Percentiles rank a stretch among this genome's conserved stretches.
Conservation (phyloP, 1,284 basidiomycete genomes). For the Agaricales sp. region DNA sequence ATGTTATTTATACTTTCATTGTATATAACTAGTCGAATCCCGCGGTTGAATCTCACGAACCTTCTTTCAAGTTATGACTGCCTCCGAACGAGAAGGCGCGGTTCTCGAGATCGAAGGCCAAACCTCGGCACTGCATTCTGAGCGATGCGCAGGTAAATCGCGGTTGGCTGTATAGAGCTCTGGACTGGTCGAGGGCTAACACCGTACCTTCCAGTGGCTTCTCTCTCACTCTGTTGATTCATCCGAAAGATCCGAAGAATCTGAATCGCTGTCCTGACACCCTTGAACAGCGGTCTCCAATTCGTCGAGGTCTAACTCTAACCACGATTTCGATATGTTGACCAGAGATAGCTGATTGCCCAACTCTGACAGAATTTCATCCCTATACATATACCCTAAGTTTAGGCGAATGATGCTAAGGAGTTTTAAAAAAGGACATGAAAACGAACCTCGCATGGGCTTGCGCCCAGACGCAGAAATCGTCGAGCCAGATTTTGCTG, state of each 20-base stretch:
- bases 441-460: conserved; percentile 42
- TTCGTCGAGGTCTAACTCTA: conserved; percentile 62
- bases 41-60: too few relatives aligned
- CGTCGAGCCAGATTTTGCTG: conserved; percentile 74
- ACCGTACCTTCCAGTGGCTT: conserved; percentile 1
- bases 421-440: not conserved
- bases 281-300: conserved; percentile 47
- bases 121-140: too few relatives aligned
- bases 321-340: conserved; percentile 36
- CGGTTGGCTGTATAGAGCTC: too few relatives aligned
- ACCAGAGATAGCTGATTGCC: conserved; percentile 29
- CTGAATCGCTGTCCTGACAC: conserved; percentile 26
- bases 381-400: conserved; percentile 28
- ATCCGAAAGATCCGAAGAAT: conserved; percentile 26
- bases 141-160: too few relatives aligned
- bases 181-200: not conserved
- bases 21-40: too few relatives aligned
- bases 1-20: too few relatives aligned
- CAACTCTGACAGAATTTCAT: conserved; percentile 38
- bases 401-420: conserved; percentile 5
- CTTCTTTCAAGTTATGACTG: too few relatives aligned
- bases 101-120: too few relatives aligned
- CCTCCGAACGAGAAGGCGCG: too few relatives aligned
- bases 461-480: conserved; percentile 69
- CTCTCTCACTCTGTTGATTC: conserved; percentile 8